Conservation (phyloP, 495 filamentous ascomycete species). For the Jackrogersella multiformis region DNA sequence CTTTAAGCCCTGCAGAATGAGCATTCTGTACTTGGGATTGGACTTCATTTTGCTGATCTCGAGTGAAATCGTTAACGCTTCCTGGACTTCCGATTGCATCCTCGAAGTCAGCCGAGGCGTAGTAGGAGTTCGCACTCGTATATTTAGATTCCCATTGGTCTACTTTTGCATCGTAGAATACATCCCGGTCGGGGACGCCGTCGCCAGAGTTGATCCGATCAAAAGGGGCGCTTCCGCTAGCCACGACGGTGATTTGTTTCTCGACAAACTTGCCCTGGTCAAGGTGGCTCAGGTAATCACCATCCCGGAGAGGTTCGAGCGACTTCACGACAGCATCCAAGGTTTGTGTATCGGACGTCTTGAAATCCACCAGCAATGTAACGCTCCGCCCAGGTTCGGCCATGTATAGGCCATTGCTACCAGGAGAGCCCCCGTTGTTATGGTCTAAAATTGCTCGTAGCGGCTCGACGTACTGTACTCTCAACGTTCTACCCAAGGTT, state of each 20-base stretch:
- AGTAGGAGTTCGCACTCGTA: slow-evolving; percentile 56
- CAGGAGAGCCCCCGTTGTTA: slow-evolving; percentile 42
- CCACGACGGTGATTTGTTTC: slow-evolving; percentile 73
- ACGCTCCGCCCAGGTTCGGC: slow-evolving; percentile 63
- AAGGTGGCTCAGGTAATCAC: slow-evolving; percentile 64
- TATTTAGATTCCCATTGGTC: slow-evolving; percentile 48
- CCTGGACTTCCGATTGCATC: slow-evolving; percentile 44
- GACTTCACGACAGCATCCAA: slow-evolving; percentile 64
- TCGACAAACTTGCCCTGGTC: slow-evolving; percentile 59
- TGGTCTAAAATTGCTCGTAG: slow-evolving; percentile 45
- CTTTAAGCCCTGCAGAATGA: slow-evolving; percentile 70
- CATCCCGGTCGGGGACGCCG: slow-evolving; percentile 58
- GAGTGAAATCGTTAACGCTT: slow-evolving; percentile 48
- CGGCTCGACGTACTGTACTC: slow-evolving; percentile 43
- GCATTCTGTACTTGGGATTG: slow-evolving; percentile 68
- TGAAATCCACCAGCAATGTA: slow-evolving; percentile 74
- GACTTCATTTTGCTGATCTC: slow-evolving; percentile 63
- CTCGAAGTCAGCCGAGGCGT: slow-evolving; percentile 59
- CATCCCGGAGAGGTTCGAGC: slow-evolving; percentile 66
- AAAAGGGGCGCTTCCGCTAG: slow-evolving; percentile 75
- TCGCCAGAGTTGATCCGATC: slow-evolving; percentile 55
- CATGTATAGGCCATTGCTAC: slow-evolving; percentile 61
- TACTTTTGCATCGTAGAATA: slow-evolving; percentile 70
- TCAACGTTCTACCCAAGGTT: slow-evolving; percentile 40
- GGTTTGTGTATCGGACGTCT: slow-evolving; percentile 55